phyloP scores from a whole-genome alignment of 805 yeast species.

The Millerozyma miso region DNA sequence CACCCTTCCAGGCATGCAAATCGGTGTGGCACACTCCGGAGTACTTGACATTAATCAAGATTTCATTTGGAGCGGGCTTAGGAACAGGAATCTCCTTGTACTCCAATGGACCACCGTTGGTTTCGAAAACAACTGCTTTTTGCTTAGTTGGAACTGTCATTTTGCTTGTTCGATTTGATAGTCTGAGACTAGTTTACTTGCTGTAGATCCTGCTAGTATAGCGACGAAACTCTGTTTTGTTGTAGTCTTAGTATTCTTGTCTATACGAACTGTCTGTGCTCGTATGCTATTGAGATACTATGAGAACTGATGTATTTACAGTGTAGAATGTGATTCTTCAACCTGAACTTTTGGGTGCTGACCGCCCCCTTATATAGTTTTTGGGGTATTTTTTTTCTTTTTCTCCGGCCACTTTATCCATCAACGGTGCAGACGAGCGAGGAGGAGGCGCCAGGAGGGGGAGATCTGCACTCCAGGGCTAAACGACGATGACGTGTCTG shows the following conservation, averaged over 20 bases:
- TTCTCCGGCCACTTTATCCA: neutral
- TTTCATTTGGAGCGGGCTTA: slow-evolving; percentile 69
- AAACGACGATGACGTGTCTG: neutral
- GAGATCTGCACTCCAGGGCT: neutral
- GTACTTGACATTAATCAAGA: slow-evolving; percentile 76
- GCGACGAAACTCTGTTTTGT: neutral
- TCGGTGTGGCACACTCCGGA: slow-evolving; percentile 95
- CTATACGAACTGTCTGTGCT: neutral
- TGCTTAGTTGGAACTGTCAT: slow-evolving; percentile 30
- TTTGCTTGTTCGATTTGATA: neutral
- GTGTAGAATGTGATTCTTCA: neutral
- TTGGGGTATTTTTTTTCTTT: neutral
- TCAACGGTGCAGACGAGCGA: neutral
- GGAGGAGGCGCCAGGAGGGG: neutral
- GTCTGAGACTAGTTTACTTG: neutral
- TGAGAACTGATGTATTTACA: neutral
- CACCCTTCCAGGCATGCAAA: slow-evolving; percentile 91
- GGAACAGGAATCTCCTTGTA: slow-evolving; percentile 76
- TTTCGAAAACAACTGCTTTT: slow-evolving; percentile 35
- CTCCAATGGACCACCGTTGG: slow-evolving; percentile 34
- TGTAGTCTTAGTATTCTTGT: neutral
- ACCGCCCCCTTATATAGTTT: neutral
- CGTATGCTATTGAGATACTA: neutral
- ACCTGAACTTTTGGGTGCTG: neutral
- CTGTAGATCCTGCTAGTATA: neutral